A percentile compares a stretch with the other conserved stretches of the same genome.
phyloP scores from a whole-genome alignment of 495 filamentous ascomycete genomes.

The Xylaria venustula region DNA sequence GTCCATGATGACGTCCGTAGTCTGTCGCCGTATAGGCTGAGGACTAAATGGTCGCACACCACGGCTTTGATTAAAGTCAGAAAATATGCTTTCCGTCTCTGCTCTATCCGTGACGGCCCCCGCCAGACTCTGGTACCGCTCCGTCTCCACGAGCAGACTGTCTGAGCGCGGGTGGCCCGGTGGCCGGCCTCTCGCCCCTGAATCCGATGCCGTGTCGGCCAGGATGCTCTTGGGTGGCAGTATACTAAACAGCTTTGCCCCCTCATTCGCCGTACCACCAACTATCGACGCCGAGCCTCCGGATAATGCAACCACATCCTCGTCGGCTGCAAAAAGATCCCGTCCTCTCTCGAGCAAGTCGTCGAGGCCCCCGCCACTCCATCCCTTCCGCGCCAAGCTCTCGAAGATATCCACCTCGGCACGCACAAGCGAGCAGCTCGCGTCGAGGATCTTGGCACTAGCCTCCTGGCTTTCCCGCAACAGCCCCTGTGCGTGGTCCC shows the following conservation, averaged over 20 bases:
- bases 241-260: constrained; percentile 56
- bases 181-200: constrained; percentile 18
- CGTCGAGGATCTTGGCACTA: constrained; percentile 55
- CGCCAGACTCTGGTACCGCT: constrained; percentile 51
- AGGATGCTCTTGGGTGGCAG: constrained; percentile 56
- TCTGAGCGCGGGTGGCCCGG: constrained; percentile 38
- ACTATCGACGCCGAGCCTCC: constrained; percentile 18
- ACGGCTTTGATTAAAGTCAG: constrained; percentile 47
- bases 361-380: constrained; percentile 62
- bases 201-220: constrained; percentile 38
- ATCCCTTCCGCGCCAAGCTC: constrained; percentile 60
- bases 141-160: constrained; percentile 41
- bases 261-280: constrained; percentile 29
- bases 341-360: constrained; percentile 59
- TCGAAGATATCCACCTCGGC: constrained; percentile 68
- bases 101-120: constrained; percentile 37
- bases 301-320: constrained; percentile 26
- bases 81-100: constrained; percentile 51
- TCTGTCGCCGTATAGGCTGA: constrained; percentile 42
- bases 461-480: constrained; percentile 59
- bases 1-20: constrained; percentile 36
- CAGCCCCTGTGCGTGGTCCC: constrained; percentile 53
- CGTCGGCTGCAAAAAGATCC: constrained; percentile 58
- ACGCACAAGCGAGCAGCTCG: constrained; percentile 58
- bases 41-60: constrained; percentile 55